Base-by-base conservation (phyloP, 1,284 basidiomycete genomes). In the Anthracocystis panici-leucophaei region DNA sequence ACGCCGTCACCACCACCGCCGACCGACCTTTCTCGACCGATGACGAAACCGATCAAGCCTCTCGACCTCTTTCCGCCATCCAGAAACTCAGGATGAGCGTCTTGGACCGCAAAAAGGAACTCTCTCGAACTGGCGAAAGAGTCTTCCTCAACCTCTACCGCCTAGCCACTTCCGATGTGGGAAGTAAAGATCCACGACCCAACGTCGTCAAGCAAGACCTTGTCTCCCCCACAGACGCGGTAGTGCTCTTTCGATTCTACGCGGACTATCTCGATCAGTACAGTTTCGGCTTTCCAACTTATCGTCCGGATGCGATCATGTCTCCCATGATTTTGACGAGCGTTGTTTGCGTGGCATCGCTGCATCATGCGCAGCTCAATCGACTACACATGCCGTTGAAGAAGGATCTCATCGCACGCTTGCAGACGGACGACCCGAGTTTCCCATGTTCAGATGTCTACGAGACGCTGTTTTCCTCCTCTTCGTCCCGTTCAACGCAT, bases 241-340 rank as follows among this genome's bases (percentile, higher is more conserved):
- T 71, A 1, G 62, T 64, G 18, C 62, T 71, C 12, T 71, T 71
- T 49, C 48, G 55, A n/a, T 71, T 71, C 68, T 71, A 57, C 29
- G 68, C 68, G 27, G 68, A 71, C 31, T 71, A 71, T 21, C 53
- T 71, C 42, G 68, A 71, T 29, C 68, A 71, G 55, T 71, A 71
- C 54, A 65, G 61, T 38, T 71, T 71, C 20, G 68, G 68, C 6
- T 71, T 71, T 46, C 68, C 68, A 0, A 71, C 68, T 18, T 71
- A 65, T 21, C 48, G 54, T 8, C 68, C 68, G 11, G 68, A 71
- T 25, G 68, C 68, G n/a, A 71, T 65, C 68, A 71, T 71, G 68
- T 71, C 68, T 16, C 68, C 68, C 23, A 71, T 71, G 68, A 71
- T 71, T 41, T 54, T 71, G 16, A 44, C 57, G 14, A 61, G 57